A percentile compares a stretch with the other conserved stretches of the same genome.
Evolutionary conservation across 164 flowering plant species (phyloP).

Genomic region (Magnolia changhungtana): DNA sequence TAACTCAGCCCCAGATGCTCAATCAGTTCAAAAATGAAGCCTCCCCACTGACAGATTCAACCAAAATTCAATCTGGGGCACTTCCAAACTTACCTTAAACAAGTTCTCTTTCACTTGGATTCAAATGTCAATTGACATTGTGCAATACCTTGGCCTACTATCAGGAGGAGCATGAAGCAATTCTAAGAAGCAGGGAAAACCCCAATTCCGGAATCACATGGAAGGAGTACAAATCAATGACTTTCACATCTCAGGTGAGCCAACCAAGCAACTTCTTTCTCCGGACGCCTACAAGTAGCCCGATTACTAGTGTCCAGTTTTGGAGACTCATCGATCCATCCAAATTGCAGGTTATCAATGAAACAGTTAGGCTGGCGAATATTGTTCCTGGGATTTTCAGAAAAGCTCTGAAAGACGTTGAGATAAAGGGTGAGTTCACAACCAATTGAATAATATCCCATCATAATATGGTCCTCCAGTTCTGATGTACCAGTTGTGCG

Average conservation of each 20-base stretch:
- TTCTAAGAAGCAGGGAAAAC: conserved; percentile 26
- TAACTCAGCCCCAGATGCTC: no score
- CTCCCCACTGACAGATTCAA: neutral
- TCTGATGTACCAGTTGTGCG: neutral
- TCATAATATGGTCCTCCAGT: neutral
- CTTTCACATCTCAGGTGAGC: conserved; percentile 36
- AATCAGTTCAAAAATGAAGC: neutral
- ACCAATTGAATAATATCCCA: neutral
- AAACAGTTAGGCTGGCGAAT: conserved; percentile 42
- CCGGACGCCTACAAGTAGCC: neutral
- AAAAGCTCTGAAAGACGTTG: conserved; percentile 29
- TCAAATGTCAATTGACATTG: neutral
- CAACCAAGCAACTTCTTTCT: neutral
- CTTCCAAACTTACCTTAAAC: neutral
- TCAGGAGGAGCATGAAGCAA: conserved; percentile 42
- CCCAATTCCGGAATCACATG: conserved; percentile 33
- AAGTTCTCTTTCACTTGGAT: neutral
- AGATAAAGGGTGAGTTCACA: conserved; percentile 26
- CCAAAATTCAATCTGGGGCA: neutral
- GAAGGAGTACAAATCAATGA: conserved; percentile 50
- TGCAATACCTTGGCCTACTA: neutral
- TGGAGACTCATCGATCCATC: neutral
- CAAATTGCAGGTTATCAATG: conserved; percentile 37
- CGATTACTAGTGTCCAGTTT: neutral
- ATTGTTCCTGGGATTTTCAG: conserved; percentile 42